Evolutionary conservation across 768 basidiomycete genomes (phyloP).

Genomic region (Amylocystis lapponica): DNA sequence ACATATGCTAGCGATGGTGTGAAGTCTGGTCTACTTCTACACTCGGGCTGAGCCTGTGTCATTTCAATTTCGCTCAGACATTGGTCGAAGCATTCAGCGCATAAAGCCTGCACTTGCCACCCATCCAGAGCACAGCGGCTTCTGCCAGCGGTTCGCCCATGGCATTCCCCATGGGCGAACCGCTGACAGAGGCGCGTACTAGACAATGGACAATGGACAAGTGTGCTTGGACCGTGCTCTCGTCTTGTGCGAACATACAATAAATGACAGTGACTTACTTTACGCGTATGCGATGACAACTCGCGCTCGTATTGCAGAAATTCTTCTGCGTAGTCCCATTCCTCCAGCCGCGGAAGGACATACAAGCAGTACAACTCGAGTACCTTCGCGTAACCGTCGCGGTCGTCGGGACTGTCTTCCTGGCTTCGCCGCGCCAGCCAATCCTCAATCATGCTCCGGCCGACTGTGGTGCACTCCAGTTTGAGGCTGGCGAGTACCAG

Average conservation of each 20-base stretch:
- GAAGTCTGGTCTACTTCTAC: too few species aligned
- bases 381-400: constrained; percentile 60
- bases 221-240: constrained; percentile 14
- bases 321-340: constrained; percentile 77
- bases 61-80: too few species aligned
- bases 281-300: constrained; percentile 41
- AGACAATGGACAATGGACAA: background rate
- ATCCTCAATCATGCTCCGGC: constrained; percentile 64
- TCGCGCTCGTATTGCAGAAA: constrained; percentile 73
- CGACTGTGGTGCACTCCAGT: constrained; percentile 53
- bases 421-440: constrained; percentile 64
- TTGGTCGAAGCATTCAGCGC: too few species aligned
- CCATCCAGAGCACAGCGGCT: constrained; percentile 36
- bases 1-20: too few species aligned
- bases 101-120: background rate
- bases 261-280: constrained; percentile 35
- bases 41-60: too few species aligned
- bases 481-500: constrained; percentile 68
- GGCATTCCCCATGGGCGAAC: constrained; percentile 13
- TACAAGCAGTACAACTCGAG: constrained; percentile 73
- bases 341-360: constrained; percentile 62
- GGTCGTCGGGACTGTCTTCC: constrained; percentile 17
- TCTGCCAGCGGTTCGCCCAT: constrained; percentile 13
- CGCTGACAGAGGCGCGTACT: constrained; percentile 5
- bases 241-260: too few species aligned